Evolutionary conservation across 2,329 filamentous ascomycete genomes (phyloP).

Genomic region (Penicillium crustosum): DNA sequence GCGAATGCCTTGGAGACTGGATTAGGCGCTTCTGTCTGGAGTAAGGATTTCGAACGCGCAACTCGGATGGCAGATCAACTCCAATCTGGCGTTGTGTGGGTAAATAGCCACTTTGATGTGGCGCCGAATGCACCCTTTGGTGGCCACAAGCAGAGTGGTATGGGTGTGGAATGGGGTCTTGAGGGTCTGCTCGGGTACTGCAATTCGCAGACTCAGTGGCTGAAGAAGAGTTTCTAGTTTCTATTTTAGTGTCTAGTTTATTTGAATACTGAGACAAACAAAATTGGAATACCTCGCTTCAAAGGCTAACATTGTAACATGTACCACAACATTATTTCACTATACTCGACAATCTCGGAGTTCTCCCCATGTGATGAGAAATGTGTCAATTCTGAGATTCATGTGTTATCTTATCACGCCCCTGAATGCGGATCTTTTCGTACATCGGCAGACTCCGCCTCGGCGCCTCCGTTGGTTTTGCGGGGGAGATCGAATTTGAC

Average conservation of each 20-base stretch:
- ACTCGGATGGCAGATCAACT: slow-evolving; percentile 55
- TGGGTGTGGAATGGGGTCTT: slow-evolving; percentile 51
- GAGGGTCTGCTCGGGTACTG: slow-evolving; percentile 44
- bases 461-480: neutral
- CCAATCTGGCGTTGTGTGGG: slow-evolving; percentile 60
- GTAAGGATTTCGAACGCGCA: slow-evolving; percentile 52
- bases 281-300: neutral
- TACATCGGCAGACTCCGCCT: slow-evolving; percentile 4
- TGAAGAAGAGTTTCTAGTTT: slow-evolving; percentile 26
- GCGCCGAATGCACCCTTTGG: slow-evolving; percentile 44
- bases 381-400: neutral
- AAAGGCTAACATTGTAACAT: neutral
- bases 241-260: neutral
- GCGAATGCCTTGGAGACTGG: slow-evolving; percentile 56
- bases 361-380: neutral
- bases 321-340: neutral
- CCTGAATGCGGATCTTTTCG: neutral
- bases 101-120: slow-evolving; percentile 50
- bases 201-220: slow-evolving; percentile 38
- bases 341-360: neutral
- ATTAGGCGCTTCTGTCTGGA: slow-evolving; percentile 60
- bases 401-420: neutral
- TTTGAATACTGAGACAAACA: neutral
- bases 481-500: neutral
- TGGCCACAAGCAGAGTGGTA: slow-evolving; percentile 54